These are phyloP conservation scores for Diaporthe longicolla DNA, from an alignment of 2,329 filamentous ascomycete genomes.

Conservation along the genomic window DNA sequence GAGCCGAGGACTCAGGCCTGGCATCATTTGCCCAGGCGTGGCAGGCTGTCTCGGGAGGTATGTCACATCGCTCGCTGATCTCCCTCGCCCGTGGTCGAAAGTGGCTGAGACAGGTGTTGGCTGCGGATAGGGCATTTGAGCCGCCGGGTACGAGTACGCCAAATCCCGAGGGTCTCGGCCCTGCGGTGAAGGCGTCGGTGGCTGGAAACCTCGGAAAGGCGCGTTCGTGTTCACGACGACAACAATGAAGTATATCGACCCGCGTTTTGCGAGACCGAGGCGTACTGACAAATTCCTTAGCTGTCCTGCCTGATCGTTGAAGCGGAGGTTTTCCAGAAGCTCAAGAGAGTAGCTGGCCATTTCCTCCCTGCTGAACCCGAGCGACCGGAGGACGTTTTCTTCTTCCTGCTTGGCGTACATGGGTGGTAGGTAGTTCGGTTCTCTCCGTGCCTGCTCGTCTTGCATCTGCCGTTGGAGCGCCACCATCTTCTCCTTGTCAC, in stretches of 20 bases:
- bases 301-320: constrained; percentile 66
- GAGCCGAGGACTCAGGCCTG: constrained; percentile 58
- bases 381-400: constrained; percentile 66
- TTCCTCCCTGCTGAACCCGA: constrained; percentile 69
- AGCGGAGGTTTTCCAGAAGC: constrained; percentile 68
- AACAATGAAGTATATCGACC: constrained; percentile 74
- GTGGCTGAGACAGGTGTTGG: constrained; percentile 62
- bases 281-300: constrained; percentile 64
- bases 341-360: constrained; percentile 66
- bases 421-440: constrained; percentile 75
- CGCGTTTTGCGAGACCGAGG: constrained; percentile 71
- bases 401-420: constrained; percentile 71
- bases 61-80: constrained; percentile 52
- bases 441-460: constrained; percentile 69
- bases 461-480: constrained; percentile 67
- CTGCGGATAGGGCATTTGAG: constrained; percentile 56
- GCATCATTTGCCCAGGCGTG: constrained; percentile 51
- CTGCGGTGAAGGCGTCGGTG: constrained; percentile 62
- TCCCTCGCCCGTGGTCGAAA: constrained; percentile 61
- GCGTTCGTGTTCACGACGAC: constrained; percentile 59
- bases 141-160: constrained; percentile 58
- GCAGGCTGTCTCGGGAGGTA: constrained; percentile 47
- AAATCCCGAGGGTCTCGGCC: constrained; percentile 59
- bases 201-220: constrained; percentile 55
- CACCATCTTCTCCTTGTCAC: constrained; percentile 67